Percentiles rank a stretch among this genome's conserved stretches.
Evolutionary conservation across 331 rosid species (phyloP).

Genomic region (Erythrophleum ivorense): DNA sequence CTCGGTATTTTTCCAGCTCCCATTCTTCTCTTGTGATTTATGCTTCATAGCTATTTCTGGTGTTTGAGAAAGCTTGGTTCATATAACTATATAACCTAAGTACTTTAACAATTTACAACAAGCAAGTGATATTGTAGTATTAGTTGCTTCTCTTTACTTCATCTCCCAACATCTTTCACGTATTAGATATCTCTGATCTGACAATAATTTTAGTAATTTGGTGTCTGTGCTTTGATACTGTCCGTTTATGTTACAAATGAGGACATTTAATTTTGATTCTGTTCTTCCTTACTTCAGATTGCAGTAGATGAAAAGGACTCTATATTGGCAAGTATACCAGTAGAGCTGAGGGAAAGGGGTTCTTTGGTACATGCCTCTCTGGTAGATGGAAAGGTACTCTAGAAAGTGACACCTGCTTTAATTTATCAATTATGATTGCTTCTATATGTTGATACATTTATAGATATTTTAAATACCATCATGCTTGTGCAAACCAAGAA

Average conservation of each 20-base stretch:
- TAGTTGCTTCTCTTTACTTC: slow-evolving; percentile 5
- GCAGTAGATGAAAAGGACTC: slow-evolving; percentile 78
- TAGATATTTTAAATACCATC: not conserved
- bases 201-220: not conserved
- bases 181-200: slow-evolving; percentile 18
- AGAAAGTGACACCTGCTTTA: slow-evolving; percentile 20
- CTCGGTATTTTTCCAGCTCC: slow-evolving; percentile 18
- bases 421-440: slow-evolving; percentile 24
- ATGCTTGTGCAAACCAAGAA: not conserved
- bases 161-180: slow-evolving; percentile 31
- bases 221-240: not conserved
- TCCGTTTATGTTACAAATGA: not conserved
- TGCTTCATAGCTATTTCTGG: not conserved
- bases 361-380: slow-evolving; percentile 68
- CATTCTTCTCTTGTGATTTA: not conserved
- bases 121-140: slow-evolving; percentile 13
- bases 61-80: slow-evolving; percentile 15
- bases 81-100: not conserved
- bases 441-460: slow-evolving; percentile 11
- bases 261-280: slow-evolving; percentile 22
- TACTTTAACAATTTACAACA: slow-evolving; percentile 13
- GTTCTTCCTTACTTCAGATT: slow-evolving; percentile 52
- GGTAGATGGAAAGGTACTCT: slow-evolving; percentile 79
- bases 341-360: slow-evolving; percentile 72
- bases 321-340: slow-evolving; percentile 77